Base-by-base conservation (phyloP, 2,329 filamentous ascomycete species). In the Hymenoscyphus salicellus region DNA sequence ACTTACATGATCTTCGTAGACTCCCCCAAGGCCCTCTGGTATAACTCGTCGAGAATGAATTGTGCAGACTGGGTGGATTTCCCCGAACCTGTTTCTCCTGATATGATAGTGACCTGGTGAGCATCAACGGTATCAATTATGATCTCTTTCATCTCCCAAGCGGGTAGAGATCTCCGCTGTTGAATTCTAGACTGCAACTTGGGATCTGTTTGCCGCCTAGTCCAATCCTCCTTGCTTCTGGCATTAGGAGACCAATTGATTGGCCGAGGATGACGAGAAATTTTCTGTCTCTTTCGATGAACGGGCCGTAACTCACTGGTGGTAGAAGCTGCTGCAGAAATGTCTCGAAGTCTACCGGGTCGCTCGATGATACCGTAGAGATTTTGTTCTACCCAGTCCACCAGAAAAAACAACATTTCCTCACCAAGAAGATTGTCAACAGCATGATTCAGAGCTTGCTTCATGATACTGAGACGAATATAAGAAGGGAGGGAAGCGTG, bases 51-150 rank as follows among this genome's bases (percentile, higher is more conserved):
- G 1, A 99, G 82, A 55, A 99, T 84, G 77, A 98, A 99, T 76
- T 99, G 95, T 38, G 98, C 92, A 2, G 92, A 95, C 76, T 99
- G 95, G 0, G 95, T 98, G 58, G 92, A 97, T 78, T 99, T 99
- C 74, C 95, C 95, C 20, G 92, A 97, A 61, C 95, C 95, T 3
- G 95, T 99, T 78, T 98, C 95, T 70, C 95, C 95, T 55, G 93
- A 96, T 71, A 99, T 95, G 72, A 99, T 97, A 0, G 92, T 97
- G 60, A 99, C 93, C 76, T 97, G 89, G 73, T 94, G 87, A 4
- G 83, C 80, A 52, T 84, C 84, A 58, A 99, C 91, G 0, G 91
- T 90, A 23, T 84, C 77, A 10, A 98, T 86, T 33, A 99, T 91
- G 1, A 84, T 81, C 23, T 94, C 88, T 71, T 86, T 88, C 72